Percentiles rank a stretch among this genome's conserved stretches.
phyloP scores from a whole-genome alignment of 2,329 filamentous ascomycete genomes.

The Alternaria brassicae region DNA sequence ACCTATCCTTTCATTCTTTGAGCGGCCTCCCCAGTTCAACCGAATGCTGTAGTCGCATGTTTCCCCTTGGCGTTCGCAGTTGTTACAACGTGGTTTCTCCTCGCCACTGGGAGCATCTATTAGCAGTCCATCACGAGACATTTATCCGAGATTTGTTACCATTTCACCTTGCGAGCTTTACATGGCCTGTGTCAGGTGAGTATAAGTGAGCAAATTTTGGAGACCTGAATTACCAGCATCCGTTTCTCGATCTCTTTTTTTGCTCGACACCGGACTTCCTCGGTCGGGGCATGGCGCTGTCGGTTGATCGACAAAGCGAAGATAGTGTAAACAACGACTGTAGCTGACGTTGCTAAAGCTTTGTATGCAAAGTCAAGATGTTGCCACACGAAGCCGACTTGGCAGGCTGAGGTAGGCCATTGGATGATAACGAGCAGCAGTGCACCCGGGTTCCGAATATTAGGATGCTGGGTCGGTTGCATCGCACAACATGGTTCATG shows the following conservation, averaged over 20 bases:
- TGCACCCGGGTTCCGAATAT: slow-evolving; percentile 13
- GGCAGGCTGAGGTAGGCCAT: slow-evolving; percentile 9
- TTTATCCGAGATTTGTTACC: slow-evolving; percentile 52
- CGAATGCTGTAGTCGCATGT: slow-evolving; percentile 81
- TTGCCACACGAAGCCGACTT: slow-evolving; percentile 7
- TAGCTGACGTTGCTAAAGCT: slow-evolving; percentile 1
- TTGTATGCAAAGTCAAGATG: not conserved
- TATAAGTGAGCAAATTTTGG: not conserved
- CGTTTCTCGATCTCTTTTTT: slow-evolving; percentile 71
- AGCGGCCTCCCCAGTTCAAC: slow-evolving; percentile 79
- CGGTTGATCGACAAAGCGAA: not conserved
- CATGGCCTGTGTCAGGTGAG: slow-evolving; percentile 67
- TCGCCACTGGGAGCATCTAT: slow-evolving; percentile 63
- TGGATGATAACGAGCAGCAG: slow-evolving; percentile 1
- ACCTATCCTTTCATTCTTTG: slow-evolving; percentile 62
- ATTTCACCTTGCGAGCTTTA: slow-evolving; percentile 81
- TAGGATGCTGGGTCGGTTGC: slow-evolving; percentile 5
- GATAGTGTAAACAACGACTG: not conserved
- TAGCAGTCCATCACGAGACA: not conserved
- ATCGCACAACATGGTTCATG: slow-evolving; percentile 5
- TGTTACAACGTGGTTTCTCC: slow-evolving; percentile 74
- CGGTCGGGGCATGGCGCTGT: slow-evolving; percentile 65
- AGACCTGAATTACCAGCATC: slow-evolving; percentile 64
- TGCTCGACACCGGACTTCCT: slow-evolving; percentile 70
- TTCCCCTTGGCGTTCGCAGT: slow-evolving; percentile 75